phyloP scores from a whole-genome alignment of 176 grass and related monocot species.

The Phoenix dactylifera region DNA sequence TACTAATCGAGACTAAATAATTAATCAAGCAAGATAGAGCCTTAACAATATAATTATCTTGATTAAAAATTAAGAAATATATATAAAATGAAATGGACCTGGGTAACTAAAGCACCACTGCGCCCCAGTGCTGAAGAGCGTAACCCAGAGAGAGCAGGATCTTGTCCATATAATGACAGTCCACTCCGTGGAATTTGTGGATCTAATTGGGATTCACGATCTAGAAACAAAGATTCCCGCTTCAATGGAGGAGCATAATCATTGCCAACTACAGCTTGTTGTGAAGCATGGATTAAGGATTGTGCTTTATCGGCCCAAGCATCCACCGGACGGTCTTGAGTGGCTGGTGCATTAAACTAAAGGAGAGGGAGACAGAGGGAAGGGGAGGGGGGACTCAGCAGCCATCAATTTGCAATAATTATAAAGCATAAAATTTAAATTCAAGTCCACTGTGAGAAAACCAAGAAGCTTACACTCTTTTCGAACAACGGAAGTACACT shows the following conservation, averaged over 20 bases:
- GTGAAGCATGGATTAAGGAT: constrained; percentile 27
- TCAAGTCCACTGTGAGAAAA: background rate
- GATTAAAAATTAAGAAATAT: too few species aligned
- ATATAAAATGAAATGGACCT: constrained; percentile 28
- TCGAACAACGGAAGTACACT: constrained; percentile 93
- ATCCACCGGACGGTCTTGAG: constrained; percentile 36
- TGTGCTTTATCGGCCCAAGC: constrained; percentile 47
- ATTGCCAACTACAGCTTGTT: constrained; percentile 40
- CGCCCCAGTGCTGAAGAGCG: constrained; percentile 51
- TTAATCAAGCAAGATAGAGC: too few species aligned
- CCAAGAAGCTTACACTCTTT: constrained; percentile 62
- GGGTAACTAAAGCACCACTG: constrained; percentile 54
- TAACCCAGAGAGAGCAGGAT: constrained; percentile 68
- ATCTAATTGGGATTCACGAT: constrained; percentile 48
- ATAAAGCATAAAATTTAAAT: too few species aligned
- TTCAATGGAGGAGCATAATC: constrained; percentile 56
- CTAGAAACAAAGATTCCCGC: constrained; percentile 56
- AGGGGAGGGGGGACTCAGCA: too few species aligned
- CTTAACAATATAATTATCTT: too few species aligned
- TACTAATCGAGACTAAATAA: too few species aligned
- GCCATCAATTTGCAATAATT: too few species aligned
- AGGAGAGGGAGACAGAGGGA: background rate
- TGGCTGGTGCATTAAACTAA: constrained; percentile 41
- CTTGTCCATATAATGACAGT: constrained; percentile 73
- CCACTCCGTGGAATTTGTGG: constrained; percentile 51